Percentiles rank a stretch among this genome's conserved stretches.
Evolutionary conservation across 192 early-diverging fungal genomes (phyloP).

Genomic region (Cladochytrium replicatum): DNA sequence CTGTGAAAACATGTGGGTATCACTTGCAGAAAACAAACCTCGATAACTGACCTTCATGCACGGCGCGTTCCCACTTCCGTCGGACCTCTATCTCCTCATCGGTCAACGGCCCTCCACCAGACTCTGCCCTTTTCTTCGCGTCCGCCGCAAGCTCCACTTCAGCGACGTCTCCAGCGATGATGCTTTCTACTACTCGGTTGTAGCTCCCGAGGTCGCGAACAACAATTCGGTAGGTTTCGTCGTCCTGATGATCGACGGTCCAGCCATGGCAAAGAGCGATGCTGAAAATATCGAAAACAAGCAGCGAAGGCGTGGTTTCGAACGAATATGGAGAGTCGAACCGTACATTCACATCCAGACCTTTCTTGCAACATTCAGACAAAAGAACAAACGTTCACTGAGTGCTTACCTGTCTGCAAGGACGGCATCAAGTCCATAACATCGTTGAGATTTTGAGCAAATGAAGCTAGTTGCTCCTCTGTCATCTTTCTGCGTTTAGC

Average conservation of each 20-base stretch:
- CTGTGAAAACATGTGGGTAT: slow-evolving; percentile 17
- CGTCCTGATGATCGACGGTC: slow-evolving; percentile 62
- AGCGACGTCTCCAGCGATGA: slow-evolving; percentile 51
- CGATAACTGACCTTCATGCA: background rate
- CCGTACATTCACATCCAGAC: slow-evolving; percentile 76
- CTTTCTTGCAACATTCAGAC: too few species aligned
- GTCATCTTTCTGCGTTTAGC: too few species aligned
- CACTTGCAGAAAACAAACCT: slow-evolving; percentile 6
- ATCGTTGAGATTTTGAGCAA: slow-evolving; percentile 42
- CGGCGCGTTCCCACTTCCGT: background rate
- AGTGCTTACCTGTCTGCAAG: too few species aligned
- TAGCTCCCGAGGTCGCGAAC: slow-evolving; percentile 54
- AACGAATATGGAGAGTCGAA: slow-evolving; percentile 71
- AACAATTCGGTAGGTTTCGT: slow-evolving; percentile 43
- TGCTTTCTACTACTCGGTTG: slow-evolving; percentile 69
- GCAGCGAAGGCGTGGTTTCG: slow-evolving; percentile 53
- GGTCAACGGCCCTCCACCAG: background rate
- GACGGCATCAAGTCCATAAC: slow-evolving; percentile 50
- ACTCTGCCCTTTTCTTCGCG: background rate
- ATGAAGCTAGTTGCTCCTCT: too few species aligned
- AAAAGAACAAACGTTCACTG: too few species aligned
- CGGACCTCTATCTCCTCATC: background rate
- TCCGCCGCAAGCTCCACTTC: background rate
- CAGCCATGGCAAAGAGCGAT: slow-evolving; percentile 88
- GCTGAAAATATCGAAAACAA: slow-evolving; percentile 67